Evolutionary conservation across 805 yeast species (phyloP).

Genomic region (Myxozyma sirexii): DNA sequence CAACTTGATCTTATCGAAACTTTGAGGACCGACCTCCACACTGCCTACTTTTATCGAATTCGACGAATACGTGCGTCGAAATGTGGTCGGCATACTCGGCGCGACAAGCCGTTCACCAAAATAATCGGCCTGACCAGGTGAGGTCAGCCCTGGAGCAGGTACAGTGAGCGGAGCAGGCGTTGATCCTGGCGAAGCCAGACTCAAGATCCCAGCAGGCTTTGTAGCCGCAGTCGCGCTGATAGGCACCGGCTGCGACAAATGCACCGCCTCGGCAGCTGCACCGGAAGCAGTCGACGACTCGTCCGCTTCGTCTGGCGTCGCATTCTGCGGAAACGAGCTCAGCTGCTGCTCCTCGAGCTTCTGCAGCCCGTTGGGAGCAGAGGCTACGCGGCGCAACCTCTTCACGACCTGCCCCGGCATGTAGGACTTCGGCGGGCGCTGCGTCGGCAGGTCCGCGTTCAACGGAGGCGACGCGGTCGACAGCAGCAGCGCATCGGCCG

Average conservation of each 20-base stretch:
- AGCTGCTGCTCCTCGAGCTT: slow-evolving; percentile 26
- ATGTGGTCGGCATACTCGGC: slow-evolving; percentile 16
- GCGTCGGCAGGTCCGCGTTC: not conserved
- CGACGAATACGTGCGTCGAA: slow-evolving; percentile 63
- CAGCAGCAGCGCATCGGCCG: not conserved
- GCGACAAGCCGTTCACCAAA: slow-evolving; percentile 13
- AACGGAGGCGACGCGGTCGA: not conserved
- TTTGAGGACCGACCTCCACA: slow-evolving; percentile 80
- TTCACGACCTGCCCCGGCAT: slow-evolving; percentile 35
- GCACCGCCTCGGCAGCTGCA: not conserved
- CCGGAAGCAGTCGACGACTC: not conserved
- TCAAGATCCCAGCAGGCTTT: not conserved
- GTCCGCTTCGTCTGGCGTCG: slow-evolving; percentile 6
- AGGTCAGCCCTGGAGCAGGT: slow-evolving; percentile 6
- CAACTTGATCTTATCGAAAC: slow-evolving; percentile 86
- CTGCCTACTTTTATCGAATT: slow-evolving; percentile 73
- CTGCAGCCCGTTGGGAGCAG: slow-evolving; percentile 72
- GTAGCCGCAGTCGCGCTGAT: slow-evolving; percentile 4
- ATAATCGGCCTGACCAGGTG: slow-evolving; percentile 6
- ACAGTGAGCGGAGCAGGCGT: slow-evolving; percentile 19
- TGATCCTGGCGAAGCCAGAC: slow-evolving; percentile 11
- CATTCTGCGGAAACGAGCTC: slow-evolving; percentile 2
- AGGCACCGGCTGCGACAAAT: slow-evolving; percentile 20
- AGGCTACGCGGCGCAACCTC: slow-evolving; percentile 70
- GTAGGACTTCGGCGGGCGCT: slow-evolving; percentile 31